Conservation (phyloP, 2,329 filamentous ascomycete species). For the Curvularia lunata region DNA sequence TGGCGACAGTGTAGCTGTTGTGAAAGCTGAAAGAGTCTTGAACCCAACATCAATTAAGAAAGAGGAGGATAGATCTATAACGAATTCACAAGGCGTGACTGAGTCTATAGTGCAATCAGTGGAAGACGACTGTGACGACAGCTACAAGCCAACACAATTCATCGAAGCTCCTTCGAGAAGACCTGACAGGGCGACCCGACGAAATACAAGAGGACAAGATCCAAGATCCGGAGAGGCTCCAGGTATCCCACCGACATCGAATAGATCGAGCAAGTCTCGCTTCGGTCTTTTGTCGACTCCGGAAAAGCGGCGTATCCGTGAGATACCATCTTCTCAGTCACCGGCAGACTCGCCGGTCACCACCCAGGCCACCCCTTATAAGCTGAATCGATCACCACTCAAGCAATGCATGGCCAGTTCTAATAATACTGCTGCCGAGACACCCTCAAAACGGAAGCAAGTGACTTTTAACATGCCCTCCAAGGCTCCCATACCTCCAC, state of each 20-base stretch:
- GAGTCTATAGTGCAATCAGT: slow-evolving; percentile 12
- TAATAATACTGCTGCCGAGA: slow-evolving; percentile 19
- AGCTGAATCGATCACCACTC: slow-evolving; percentile 22
- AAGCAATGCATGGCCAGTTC: slow-evolving; percentile 23
- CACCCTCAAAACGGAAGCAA: slow-evolving; percentile 40
- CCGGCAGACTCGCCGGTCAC: slow-evolving; percentile 40
- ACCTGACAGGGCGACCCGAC: slow-evolving; percentile 18
- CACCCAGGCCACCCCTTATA: slow-evolving; percentile 34
- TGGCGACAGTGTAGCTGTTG: background rate
- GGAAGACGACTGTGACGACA: slow-evolving; percentile 26
- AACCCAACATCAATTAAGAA: background rate
- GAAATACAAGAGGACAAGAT: background rate
- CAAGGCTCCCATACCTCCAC: slow-evolving; percentile 19
- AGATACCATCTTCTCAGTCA: slow-evolving; percentile 47
- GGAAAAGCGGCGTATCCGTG: slow-evolving; percentile 38
- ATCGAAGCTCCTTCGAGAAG: slow-evolving; percentile 30
- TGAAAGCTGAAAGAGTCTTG: background rate
- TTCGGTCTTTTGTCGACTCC: slow-evolving; percentile 44
- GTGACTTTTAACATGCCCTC: slow-evolving; percentile 34
- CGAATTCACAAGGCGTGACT: background rate
- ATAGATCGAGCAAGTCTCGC: slow-evolving; percentile 21
- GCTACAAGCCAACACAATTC: slow-evolving; percentile 40
- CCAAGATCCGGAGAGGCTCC: background rate
- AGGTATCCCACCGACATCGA: background rate
- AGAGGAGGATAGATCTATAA: background rate